These are phyloP conservation scores for Stentor coeruleus DNA, from an alignment of 73 alveolate species.

Conservation along the genomic window DNA sequence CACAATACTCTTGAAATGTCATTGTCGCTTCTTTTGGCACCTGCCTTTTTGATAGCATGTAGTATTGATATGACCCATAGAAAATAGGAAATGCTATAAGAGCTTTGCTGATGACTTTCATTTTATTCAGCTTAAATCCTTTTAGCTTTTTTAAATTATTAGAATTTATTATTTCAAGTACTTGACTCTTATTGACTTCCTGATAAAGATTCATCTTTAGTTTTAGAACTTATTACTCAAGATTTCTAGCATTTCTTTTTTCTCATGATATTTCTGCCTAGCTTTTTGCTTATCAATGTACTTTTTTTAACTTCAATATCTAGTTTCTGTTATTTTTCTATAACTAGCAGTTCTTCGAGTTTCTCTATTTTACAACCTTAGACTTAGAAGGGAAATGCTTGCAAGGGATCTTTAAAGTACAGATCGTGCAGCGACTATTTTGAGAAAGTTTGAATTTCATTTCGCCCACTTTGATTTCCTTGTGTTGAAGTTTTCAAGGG, in stretches of 20 bases:
- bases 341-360: not conserved
- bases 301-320: not conserved
- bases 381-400: constrained; percentile 15
- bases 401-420: constrained; percentile 13
- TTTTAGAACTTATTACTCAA: not conserved
- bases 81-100: too few relatives aligned
- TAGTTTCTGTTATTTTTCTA: not conserved
- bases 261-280: not conserved
- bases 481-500: not conserved
- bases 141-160: too few relatives aligned
- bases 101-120: too few relatives aligned
- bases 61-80: too few relatives aligned
- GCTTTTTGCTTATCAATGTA: not conserved
- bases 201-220: not conserved
- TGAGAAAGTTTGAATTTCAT: not conserved
- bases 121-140: too few relatives aligned
- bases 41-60: too few relatives aligned
- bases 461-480: not conserved
- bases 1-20: constrained; percentile 6
- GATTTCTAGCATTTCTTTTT: not conserved
- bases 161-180: too few relatives aligned
- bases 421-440: not conserved
- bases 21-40: not conserved
- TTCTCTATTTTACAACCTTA: not conserved
- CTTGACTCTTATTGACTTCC: not conserved